A percentile compares a stretch with the other conserved stretches of the same genome.
These are phyloP conservation scores for Apophysomyces variabilis DNA, from an alignment of 371 early-diverging fungal genomes.

Conservation along the genomic window DNA sequence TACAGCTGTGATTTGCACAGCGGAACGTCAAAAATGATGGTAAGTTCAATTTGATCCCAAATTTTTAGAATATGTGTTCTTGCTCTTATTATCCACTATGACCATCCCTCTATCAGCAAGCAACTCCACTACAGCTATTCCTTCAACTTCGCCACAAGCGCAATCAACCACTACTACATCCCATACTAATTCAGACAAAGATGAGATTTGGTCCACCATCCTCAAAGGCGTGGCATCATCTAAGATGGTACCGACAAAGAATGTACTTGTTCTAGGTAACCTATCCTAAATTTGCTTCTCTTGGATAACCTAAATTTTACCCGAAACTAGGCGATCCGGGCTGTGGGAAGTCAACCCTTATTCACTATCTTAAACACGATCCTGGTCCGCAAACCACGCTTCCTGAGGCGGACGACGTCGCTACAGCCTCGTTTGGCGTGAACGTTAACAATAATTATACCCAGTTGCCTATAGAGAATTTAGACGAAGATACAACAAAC, in stretches of 20 bases:
- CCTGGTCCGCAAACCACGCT: constrained; percentile 53
- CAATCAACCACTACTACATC: constrained; percentile 17
- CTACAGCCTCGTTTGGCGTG: constrained; percentile 44
- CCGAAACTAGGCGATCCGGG: constrained; percentile 65
- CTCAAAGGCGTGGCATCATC: constrained; percentile 75
- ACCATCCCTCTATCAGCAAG: constrained; percentile 7
- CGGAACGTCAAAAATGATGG: too few species aligned
- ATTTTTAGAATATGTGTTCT: not conserved
- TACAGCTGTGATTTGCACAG: too few species aligned
- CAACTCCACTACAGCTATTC: constrained; percentile 13
- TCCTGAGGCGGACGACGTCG: constrained; percentile 45
- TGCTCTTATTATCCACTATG: constrained; percentile 11
- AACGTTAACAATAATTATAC: constrained; percentile 38
- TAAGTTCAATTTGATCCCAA: too few species aligned
- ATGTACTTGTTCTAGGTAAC: constrained; percentile 71
- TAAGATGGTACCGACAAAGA: constrained; percentile 70
- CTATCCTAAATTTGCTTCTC: not conserved
- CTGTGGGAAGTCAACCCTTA: constrained; percentile 76
- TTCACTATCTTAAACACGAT: constrained; percentile 71
- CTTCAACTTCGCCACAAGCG: constrained; percentile 12
- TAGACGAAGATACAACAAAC: constrained; percentile 66
- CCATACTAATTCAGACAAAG: constrained; percentile 28
- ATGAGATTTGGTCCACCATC: constrained; percentile 80
- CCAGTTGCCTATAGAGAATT: constrained; percentile 54
- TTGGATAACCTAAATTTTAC: constrained; percentile 12